These are phyloP conservation scores for Echeveria elegans DNA, from an alignment of 164 flowering plant species.

Conservation along the genomic window DNA sequence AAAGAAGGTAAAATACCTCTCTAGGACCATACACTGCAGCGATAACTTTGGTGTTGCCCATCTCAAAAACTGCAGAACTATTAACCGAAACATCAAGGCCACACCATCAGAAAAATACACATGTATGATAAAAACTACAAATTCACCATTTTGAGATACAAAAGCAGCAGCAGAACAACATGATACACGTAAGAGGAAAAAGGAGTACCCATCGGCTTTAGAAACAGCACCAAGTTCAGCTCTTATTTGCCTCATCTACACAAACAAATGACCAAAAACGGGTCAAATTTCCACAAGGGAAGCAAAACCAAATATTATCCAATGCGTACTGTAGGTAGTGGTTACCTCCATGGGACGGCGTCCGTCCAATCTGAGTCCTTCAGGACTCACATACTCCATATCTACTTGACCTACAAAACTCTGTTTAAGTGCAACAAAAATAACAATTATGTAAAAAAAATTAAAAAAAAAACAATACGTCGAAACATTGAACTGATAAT, in stretches of 20 bases:
- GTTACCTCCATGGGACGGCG: conserved; percentile 95
- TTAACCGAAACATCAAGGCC: conserved; percentile 6
- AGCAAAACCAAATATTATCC: too few relatives aligned
- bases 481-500: too few relatives aligned
- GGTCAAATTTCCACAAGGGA: not conserved
- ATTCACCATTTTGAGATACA: not conserved
- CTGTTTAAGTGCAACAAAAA: too few relatives aligned
- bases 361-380: conserved; percentile 88
- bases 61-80: conserved; percentile 92
- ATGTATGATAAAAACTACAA: not conserved
- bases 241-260: conserved; percentile 81
- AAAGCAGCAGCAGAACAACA: not conserved
- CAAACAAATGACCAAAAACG: not conserved
- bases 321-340: not conserved
- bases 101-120: too few relatives aligned
- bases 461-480: too few relatives aligned
- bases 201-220: conserved; percentile 75
- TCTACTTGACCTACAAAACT: too few relatives aligned
- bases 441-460: too few relatives aligned
- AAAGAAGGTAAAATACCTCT: conserved; percentile 46
- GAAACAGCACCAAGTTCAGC: conserved; percentile 72
- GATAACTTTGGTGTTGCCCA: conserved; percentile 96
- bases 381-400: conserved; percentile 85
- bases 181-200: not conserved
- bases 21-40: conserved; percentile 98